A percentile compares a stretch with the other conserved stretches of the same genome.
Evolutionary conservation across 148 eudicot genomes (phyloP).

Genomic region (Talinum fruticosum): DNA sequence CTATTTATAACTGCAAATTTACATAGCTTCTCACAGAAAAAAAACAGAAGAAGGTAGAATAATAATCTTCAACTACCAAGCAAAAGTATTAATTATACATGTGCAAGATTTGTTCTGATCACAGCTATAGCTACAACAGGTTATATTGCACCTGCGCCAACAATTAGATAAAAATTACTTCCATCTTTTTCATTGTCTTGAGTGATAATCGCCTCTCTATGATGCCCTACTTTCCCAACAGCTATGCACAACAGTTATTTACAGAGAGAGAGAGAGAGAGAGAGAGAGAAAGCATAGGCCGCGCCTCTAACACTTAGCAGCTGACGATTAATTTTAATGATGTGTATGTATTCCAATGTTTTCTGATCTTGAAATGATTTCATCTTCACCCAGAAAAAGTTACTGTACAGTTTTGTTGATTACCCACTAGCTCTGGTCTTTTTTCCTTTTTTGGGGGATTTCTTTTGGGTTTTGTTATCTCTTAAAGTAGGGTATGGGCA

Average conservation of each 20-base stretch:
- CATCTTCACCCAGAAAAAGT: background rate
- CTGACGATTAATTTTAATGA: background rate
- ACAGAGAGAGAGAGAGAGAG: no score
- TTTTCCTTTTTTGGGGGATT: background rate
- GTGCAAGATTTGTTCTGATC: slow-evolving; percentile 3
- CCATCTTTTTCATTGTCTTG: slow-evolving; percentile 1
- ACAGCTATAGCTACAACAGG: slow-evolving; percentile 13
- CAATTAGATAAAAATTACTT: slow-evolving; percentile 20
- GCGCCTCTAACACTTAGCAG: background rate
- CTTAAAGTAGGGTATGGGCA: background rate
- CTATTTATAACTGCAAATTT: no score
- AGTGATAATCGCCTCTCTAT: slow-evolving; percentile 29
- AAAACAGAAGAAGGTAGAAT: no score
- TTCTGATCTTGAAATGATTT: background rate
- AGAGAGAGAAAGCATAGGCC: background rate
- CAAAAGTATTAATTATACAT: background rate
- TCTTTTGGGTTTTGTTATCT: background rate
- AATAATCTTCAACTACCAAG: background rate
- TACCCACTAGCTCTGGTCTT: slow-evolving; percentile 2
- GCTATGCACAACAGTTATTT: slow-evolving; percentile 9
- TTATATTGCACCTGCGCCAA: slow-evolving; percentile 17
- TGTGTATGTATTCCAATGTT: background rate
- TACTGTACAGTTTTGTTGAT: slow-evolving; percentile 10
- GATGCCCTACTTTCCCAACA: slow-evolving; percentile 30
- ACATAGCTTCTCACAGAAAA: background rate